Base-by-base conservation (phyloP, 805 yeast species). In the Lipomyces orientalis region DNA sequence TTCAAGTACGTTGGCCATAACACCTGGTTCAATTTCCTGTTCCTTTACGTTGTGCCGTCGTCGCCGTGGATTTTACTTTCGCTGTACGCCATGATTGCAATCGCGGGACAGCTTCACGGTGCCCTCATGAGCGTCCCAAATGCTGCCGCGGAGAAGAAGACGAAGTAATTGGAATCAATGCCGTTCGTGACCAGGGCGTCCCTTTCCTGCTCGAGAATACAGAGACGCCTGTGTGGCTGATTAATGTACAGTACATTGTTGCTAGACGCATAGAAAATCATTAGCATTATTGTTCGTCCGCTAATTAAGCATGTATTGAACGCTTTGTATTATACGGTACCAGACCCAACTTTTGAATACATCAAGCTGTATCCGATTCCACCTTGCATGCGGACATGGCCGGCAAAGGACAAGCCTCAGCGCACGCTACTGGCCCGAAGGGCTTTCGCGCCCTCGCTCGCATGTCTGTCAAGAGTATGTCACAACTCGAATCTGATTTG, bases 1-100 rank as follows among this genome's bases (percentile, higher is more conserved):
- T 58, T 25, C 55, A 69, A 67, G 58, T 69, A 69, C 51, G 70
- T 67, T 37, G 72, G 72, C n/a, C 72, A 69, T 25, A 69, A 69
- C 60, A 39, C 68, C 8, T 39, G 64, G 34, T 55, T 19, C 22
- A 54, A 31, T 3, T 31, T 60, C 54, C 16, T 66, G 54, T 39
- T 52, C 33, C 58, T 66, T 16, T 69, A 69, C 57, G 6, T 61
- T 19, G 0, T 67, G 5, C 72, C 72, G 14, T 65, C 69, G 14
- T 55, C 63, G 8, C 68, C 69, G 12, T 69, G 72, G 72, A 58
- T 69, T 39, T 25, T 59, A 0, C 43, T 69, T 43, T 52, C 60
- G 10, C 43, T 69, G 6, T 60, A 59, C 58, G 19, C 54, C 39
- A 54, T 69, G 66, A 14, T 58, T 14, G 62, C 43, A 25, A 58